Percentiles rank a stretch among this genome's conserved stretches.
Evolutionary conservation across 495 filamentous ascomycete species (phyloP).

Genomic region (Bacidia gigantensis): DNA sequence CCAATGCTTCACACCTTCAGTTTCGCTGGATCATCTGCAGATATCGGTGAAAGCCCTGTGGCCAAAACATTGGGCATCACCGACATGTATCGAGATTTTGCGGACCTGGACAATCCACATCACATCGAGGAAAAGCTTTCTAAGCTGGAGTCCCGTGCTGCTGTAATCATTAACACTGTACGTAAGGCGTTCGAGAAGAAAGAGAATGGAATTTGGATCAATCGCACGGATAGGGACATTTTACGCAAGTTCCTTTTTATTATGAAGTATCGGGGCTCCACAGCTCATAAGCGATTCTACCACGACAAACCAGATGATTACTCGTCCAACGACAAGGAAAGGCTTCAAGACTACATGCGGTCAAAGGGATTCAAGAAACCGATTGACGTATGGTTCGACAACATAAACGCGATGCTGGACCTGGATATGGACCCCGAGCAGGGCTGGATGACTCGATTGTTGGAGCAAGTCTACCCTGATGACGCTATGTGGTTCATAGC

Average conservation of each 20-base stretch:
- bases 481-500: conserved; percentile 32
- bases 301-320: conserved; percentile 26
- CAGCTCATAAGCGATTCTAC: conserved; percentile 23
- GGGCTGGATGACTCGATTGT: conserved; percentile 25
- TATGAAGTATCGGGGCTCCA: conserved; percentile 32
- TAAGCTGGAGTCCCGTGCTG: conserved; percentile 21
- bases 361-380: conserved; percentile 31
- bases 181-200: conserved; percentile 17
- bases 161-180: conserved; percentile 21
- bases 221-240: conserved; percentile 26
- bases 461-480: conserved; percentile 24
- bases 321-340: conserved; percentile 24
- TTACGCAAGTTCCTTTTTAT: conserved; percentile 41
- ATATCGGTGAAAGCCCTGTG: conserved; percentile 23
- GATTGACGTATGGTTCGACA: conserved; percentile 38
- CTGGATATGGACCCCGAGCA: conserved; percentile 28
- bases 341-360: conserved; percentile 30
- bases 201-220: conserved; percentile 21
- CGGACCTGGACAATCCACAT: conserved; percentile 12
- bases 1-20: conserved; percentile 13
- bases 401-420: conserved; percentile 34
- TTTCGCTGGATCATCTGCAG: conserved; percentile 8
- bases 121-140: conserved; percentile 27
- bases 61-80: conserved; percentile 25
- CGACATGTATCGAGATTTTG: conserved; percentile 32